Conservation (phyloP, 345 rosid genomes). For the Linum lewisii region DNA sequence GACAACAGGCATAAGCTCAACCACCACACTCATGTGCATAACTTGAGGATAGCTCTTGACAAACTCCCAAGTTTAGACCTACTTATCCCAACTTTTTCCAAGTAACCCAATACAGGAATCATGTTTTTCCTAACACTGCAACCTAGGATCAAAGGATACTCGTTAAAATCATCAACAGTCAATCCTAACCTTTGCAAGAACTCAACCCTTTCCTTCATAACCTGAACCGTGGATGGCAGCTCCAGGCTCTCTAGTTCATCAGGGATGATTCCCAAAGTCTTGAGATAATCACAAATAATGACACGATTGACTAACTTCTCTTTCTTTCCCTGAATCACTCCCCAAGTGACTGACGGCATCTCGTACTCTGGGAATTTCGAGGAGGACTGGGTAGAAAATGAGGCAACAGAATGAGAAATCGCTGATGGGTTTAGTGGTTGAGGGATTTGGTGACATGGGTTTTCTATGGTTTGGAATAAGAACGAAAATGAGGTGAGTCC, state of each 20-base stretch:
- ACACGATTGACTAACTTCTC: slow-evolving; percentile 85
- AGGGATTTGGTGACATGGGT: slow-evolving; percentile 15
- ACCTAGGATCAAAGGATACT: slow-evolving; percentile 70
- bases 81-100: slow-evolving; percentile 66
- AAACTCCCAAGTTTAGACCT: slow-evolving; percentile 68
- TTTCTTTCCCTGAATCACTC: slow-evolving; percentile 76
- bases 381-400: slow-evolving; percentile 51
- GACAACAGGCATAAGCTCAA: slow-evolving; percentile 84
- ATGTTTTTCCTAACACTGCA: slow-evolving; percentile 84
- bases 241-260: slow-evolving; percentile 75
- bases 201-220: slow-evolving; percentile 82
- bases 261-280: slow-evolving; percentile 68
- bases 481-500: slow-evolving; percentile 4
- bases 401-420: slow-evolving; percentile 11
- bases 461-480: background rate
- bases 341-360: slow-evolving; percentile 98
- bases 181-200: slow-evolving; percentile 73
- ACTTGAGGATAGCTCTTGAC: slow-evolving; percentile 77
- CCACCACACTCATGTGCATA: slow-evolving; percentile 70
- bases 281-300: slow-evolving; percentile 78
- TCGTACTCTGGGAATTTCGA: slow-evolving; percentile 77
- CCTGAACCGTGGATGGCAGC: slow-evolving; percentile 83
- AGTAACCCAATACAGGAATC: slow-evolving; percentile 81
- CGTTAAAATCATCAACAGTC: slow-evolving; percentile 69
- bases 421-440: slow-evolving; percentile 6